Evolutionary conservation across 257 asterid species (phyloP).

Genomic region (Rhazya stricta): DNA sequence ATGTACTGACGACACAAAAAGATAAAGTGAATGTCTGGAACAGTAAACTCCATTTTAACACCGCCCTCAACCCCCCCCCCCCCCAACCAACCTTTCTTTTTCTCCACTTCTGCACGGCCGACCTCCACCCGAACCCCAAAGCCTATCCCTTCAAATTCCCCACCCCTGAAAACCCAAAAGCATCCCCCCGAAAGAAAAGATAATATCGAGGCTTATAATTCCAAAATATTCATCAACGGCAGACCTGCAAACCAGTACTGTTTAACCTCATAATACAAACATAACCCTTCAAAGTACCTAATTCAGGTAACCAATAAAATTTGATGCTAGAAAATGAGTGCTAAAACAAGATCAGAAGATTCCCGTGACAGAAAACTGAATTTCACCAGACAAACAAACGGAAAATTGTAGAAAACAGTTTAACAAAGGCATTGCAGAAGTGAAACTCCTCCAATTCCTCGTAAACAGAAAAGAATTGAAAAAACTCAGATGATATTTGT

Average conservation of each 20-base stretch:
- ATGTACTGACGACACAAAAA: no score
- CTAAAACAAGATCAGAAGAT: neutral
- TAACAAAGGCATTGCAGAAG: neutral
- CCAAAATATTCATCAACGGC: neutral
- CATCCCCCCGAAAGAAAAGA: neutral
- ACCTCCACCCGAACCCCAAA: neutral
- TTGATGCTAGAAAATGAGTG: neutral
- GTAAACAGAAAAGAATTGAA: neutral
- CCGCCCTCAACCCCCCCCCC: no score
- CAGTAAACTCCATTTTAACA: conserved; percentile 1
- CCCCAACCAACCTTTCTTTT: no score
- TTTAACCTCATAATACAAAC: neutral
- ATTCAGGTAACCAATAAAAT: neutral
- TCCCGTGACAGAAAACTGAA: neutral
- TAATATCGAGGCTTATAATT: neutral
- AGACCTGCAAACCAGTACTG: neutral
- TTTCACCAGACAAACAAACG: neutral
- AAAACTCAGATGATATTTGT: neutral
- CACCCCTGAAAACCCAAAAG: neutral
- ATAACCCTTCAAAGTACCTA: neutral
- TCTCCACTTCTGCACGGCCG: neutral
- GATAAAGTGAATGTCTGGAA: conserved; percentile 4
- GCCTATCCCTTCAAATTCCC: neutral
- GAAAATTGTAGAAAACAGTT: neutral
- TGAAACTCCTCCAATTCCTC: neutral